Base-by-base conservation (phyloP, 768 basidiomycete species). In the Suillus weaverae region DNA sequence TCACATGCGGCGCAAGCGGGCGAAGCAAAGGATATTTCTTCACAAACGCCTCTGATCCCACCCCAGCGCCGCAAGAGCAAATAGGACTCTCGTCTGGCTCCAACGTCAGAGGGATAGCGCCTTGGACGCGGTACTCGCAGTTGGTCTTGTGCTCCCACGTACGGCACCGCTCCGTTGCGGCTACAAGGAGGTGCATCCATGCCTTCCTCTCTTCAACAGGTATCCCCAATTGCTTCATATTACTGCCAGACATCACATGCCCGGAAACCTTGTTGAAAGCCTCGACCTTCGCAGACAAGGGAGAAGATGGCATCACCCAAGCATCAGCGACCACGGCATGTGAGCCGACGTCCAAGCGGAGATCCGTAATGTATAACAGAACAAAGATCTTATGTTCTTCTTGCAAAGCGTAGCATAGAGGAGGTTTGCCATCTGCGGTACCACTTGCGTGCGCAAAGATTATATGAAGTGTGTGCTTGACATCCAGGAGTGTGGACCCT, bases 161-260 rank as follows among this genome's bases (percentile, higher is more conserved):
- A 32, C 85, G 80, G 64, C 85, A 86, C 44, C 85, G 81, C 69
- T 88, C 87, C 3, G 79, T 80, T 35, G 85, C 68, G 8, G 76
- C 74, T 5, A 86, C 86, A 1, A 88, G 70, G 33, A 86, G 77
- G 62, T 81, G 76, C 56, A 81, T 81, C 87, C 86, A 88, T 1
- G 78, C 79, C 32, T 66, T 66, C 35, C 79, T 68, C 66, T 83
- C 83, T 16, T 77, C 79, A 2, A 70, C 68, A 6, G 62, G 67
- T 0, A 76, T 70, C 8, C 48, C 10, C 2, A 48, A 0, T 4
- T 1, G 5, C 46, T 48, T 48, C 46, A 48, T 48, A 48, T 48
- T 26, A 6, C 46, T 44, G 3, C 43, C 1, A 44, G 20, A 4
- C 43, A 44, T 20, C 18, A 43, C 41, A 43, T 18, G 8, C 9